Evolutionary conservation across 179 eudicot genomes (phyloP).

Genomic region (Heliamphora ciliata): DNA sequence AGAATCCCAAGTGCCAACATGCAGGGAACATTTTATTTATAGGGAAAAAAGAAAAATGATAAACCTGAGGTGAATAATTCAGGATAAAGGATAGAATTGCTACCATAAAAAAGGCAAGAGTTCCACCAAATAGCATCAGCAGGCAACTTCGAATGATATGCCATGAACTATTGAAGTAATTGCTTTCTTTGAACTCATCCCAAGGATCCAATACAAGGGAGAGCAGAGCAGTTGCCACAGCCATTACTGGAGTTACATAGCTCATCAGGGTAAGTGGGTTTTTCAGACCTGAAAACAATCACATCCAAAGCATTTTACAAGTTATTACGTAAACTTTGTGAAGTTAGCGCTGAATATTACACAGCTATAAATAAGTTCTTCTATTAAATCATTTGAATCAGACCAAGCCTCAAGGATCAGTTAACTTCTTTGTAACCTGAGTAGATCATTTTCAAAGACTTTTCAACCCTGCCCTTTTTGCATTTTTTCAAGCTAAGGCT

Average conservation of each 20-base stretch:
- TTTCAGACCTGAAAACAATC: conserved; percentile 54
- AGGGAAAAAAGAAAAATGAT: background rate
- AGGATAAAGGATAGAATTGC: background rate
- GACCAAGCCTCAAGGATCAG: background rate
- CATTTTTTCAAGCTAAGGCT: background rate
- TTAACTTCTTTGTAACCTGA: background rate
- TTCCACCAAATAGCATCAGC: conserved; percentile 93
- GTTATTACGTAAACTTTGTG: background rate
- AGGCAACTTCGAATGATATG: conserved; percentile 64
- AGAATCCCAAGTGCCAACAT: too few relatives aligned
- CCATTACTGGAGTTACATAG: conserved; percentile 91
- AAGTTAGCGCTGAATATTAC: background rate
- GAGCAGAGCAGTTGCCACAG: conserved; percentile 62
- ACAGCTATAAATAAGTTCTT: background rate
- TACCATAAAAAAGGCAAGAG: conserved; percentile 95
- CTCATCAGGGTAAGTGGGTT: conserved; percentile 95
- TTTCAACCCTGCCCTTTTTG: background rate
- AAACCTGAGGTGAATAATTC: background rate
- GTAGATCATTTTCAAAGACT: background rate
- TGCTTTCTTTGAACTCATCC: conserved; percentile 57
- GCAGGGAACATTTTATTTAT: background rate
- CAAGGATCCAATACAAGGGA: conserved; percentile 85
- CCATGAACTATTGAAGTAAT: conserved; percentile 70
- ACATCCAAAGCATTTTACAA: conserved; percentile 8
- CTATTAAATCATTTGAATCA: background rate